Evolutionary conservation across 371 early-diverging fungal species (phyloP), one percentile per base, ranked within the genome.

Genomic region (Actinomortierella ambigua): DNA sequence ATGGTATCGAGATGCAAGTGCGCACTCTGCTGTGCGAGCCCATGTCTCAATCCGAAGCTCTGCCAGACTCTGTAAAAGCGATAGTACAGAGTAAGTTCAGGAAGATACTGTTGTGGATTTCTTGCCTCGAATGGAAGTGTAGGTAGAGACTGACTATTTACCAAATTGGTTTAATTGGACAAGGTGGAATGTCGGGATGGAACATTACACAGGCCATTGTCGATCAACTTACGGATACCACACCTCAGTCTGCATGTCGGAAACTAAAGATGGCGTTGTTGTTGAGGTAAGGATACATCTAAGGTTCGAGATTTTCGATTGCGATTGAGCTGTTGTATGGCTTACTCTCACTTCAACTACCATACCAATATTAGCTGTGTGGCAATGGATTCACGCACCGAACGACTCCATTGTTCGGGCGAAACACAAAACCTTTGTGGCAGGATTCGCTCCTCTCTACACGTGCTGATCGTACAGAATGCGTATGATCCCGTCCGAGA

Each of bases 251-350:
- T n/a, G 34, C 54, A 11, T 67, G 53, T 46, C 51, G 75, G 20
- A 73, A 67, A 49, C 61, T 73, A 18, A 73, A 73, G 28, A 42
- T 73, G n/a, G 63, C 75, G 0, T 61, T 73, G 1, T 22, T 73
- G 7, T 26, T 73, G 5, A 73, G 75, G 75, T 73, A 69, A 15
- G 14, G 6, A 28, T 14, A n/a, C 0, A 13, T 8, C 4, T 46
- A 8, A 18, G 34, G n/a, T n/a, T 28, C 23, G 2, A 2, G 44
- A 3, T 8, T 11, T 11, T 3, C n/a, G n/a, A 43, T 4, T 0
- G 22, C 11, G 24, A 13, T 39, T 20, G 9, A 48, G 17, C n/a
- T 20, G 28, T 23, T 24, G 24, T 28, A 1, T 11, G 27, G 17
- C 23, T 18, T 20, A 13, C n/a, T 20, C 14, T 8, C 5, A 43